These are phyloP conservation scores for Dissophora globulifera DNA, from an alignment of 192 early-diverging fungal genomes.

Conservation along the genomic window DNA sequence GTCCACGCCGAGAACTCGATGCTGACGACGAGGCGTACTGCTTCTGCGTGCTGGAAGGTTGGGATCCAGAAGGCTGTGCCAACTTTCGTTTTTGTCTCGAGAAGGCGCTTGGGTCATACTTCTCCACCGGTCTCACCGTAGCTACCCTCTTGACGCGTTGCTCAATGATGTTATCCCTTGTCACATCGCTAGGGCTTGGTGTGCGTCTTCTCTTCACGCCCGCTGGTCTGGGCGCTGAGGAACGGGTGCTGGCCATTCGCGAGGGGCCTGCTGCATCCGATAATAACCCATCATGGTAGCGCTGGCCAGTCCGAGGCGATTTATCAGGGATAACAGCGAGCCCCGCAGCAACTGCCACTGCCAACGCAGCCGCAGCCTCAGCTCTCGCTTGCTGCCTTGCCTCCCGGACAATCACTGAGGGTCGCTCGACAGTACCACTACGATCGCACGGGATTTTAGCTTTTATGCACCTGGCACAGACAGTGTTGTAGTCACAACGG, in stretches of 20 bases:
- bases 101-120: constrained; percentile 17
- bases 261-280: background rate
- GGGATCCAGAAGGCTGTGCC: too few species aligned
- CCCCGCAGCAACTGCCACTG: constrained; percentile 34
- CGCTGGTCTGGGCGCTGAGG: background rate
- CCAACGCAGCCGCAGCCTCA: constrained; percentile 20
- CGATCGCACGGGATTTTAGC: constrained; percentile 51
- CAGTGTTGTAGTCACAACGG: constrained; percentile 42
- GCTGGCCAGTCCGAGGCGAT: background rate
- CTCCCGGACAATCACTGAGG: constrained; percentile 41
- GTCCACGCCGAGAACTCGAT: background rate
- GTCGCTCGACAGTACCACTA: constrained; percentile 47
- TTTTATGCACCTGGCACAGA: constrained; percentile 41
- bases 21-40: background rate
- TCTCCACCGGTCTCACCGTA: background rate
- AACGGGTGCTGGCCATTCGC: background rate
- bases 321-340: constrained; percentile 2
- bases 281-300: too few species aligned
- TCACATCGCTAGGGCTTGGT: constrained; percentile 22
- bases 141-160: constrained; percentile 26
- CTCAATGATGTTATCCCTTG: constrained; percentile 33
- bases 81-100: background rate
- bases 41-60: background rate
- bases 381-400: constrained; percentile 34
- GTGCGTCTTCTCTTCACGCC: constrained; percentile 21